Base-by-base conservation (phyloP, 768 basidiomycete genomes). In the Leccinum longicurvipes region DNA sequence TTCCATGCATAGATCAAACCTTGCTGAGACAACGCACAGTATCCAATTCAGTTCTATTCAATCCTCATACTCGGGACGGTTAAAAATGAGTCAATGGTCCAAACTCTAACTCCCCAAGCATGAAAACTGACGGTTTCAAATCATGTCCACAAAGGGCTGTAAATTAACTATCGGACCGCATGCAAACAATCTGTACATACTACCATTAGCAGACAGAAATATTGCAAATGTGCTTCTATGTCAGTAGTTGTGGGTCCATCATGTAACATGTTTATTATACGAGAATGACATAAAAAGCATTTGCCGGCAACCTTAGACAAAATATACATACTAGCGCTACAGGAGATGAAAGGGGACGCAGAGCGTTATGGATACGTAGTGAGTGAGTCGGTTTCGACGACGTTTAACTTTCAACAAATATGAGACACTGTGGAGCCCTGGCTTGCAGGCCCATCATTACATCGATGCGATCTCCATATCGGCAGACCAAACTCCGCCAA, bases 391-490 rank as follows among this genome's bases (percentile, higher is more conserved):
- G 9, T 39, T 39, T 39, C n/a, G 9, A 10, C n/a, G n/a, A n/a
- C n/a, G 9, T 5, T 39, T n/a, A n/a, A n/a, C n/a, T n/a, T n/a
- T 5, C 10, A 10, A 10, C n/a, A n/a, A 39, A 39, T n/a, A 39
- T 39, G 9, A 9, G 17, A 39, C 9, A 39, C 32, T 32, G 36
- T n/a, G n/a, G n/a, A n/a, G 36, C n/a, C 4, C n/a, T 39, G 36
- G 4, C 36, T 9, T n/a, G 36, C 36, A 39, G 36, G 36, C 17
- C 36, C n/a, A n/a, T n/a, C 36, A 15, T 24, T 6, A n/a, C 14
- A 11, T 27, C 31, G 54, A 60, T 34, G 55, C 47, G 12, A 57
- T 44, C 4, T 63, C 58, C 14, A 63, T 5, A 4, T 63, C 61
- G 3, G 58, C 57, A 10, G 54, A 19, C 61, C 61, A 63, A 12